Base-by-base conservation (phyloP, 2,329 filamentous ascomycete genomes). In the Emericellopsis cladophorae region DNA sequence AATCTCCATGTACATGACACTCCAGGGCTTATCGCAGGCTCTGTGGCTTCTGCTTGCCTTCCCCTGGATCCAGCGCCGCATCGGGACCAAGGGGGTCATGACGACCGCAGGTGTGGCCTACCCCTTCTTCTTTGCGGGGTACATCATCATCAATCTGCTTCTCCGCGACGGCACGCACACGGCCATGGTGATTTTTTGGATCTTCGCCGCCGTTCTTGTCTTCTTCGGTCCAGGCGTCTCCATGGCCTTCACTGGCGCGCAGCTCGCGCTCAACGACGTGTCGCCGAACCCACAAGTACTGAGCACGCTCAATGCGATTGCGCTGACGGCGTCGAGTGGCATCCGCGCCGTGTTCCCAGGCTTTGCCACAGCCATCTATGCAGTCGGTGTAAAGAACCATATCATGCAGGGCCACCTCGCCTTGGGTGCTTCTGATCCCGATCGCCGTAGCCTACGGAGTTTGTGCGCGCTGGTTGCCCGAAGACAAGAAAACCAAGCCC, bases 241-340 rank as follows among this genome's bases (percentile, higher is more conserved):
- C 38, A 86, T 85, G 81, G 66, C 70, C 2, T 84, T 82, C 52
- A 88, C 81, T 0, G 78, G 68, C 2, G 70, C 80, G 1, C 83
- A 89, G 62, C 74, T 90, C 8, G 76, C 77, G 0, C 53, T 90
- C 26, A 90, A 90, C 56, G 82, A 89, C 43, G 74, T 83, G 2
- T 70, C 79, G 0, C 85, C 85, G 0, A 75, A 68, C 9, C 70
- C 75, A 1, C 64, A 67, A 34, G 72, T 76, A 0, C 63, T 90
- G 9, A 84, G 80, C 0, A 86, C 76, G 0, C 61, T 92, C 23
- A 90, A 90, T 49, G 79, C 80, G 12, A 41, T 64, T 3, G 58
- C 60, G 0, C 26, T 90, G 43, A 81, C 81, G 0, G 51, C 76
- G 1, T 59, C 66, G 0, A 79, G 76, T 46, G 79, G 64, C 0